A percentile compares a stretch with the other conserved stretches of the same genome.
Conservation (phyloP, 139 green algal genomes). For the Micractinium sp. region DNA sequence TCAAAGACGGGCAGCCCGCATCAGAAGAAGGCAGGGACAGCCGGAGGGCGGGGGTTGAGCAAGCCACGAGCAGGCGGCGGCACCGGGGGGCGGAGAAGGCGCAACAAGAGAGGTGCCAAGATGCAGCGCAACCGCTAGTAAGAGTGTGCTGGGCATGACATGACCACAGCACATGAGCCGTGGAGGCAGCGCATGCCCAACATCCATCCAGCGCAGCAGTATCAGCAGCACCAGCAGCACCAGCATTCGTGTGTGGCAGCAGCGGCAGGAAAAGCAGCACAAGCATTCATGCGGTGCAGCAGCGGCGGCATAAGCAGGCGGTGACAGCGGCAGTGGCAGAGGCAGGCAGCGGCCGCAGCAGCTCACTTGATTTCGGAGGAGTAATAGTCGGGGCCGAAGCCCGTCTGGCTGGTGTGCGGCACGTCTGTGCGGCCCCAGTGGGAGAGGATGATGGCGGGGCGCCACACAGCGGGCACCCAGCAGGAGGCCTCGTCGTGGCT, state of each 20-base stretch:
- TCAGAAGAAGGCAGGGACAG: not conserved
- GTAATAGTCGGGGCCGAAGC: conserved; percentile 30
- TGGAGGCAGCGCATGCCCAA: not conserved
- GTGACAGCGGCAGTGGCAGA: no score
- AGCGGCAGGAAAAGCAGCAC: no score
- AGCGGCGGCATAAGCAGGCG: no score
- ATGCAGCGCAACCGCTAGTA: no score
- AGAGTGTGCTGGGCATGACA: no score
- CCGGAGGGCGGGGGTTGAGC: not conserved
- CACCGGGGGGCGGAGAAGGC: no score
- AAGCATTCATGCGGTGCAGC: no score
- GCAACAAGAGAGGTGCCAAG: no score
- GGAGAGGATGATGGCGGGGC: conserved; percentile 47
- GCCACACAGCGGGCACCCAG: conserved; percentile 45
- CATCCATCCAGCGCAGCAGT: not conserved
- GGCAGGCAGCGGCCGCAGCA: not conserved
- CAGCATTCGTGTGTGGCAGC: not conserved
- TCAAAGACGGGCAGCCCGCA: no score
- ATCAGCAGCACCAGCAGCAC: not conserved
- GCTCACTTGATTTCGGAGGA: not conserved
- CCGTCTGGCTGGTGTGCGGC: conserved; percentile 19
- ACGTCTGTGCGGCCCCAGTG: conserved; percentile 57
- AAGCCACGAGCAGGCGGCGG: not conserved
- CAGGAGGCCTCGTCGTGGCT: conserved; percentile 65
- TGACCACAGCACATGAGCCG: not conserved